A percentile compares a stretch with the other conserved stretches of the same genome.
These are phyloP conservation scores for Chenopodium suecicum DNA, from an alignment of 148 eudicot genomes.

Conservation along the genomic window DNA sequence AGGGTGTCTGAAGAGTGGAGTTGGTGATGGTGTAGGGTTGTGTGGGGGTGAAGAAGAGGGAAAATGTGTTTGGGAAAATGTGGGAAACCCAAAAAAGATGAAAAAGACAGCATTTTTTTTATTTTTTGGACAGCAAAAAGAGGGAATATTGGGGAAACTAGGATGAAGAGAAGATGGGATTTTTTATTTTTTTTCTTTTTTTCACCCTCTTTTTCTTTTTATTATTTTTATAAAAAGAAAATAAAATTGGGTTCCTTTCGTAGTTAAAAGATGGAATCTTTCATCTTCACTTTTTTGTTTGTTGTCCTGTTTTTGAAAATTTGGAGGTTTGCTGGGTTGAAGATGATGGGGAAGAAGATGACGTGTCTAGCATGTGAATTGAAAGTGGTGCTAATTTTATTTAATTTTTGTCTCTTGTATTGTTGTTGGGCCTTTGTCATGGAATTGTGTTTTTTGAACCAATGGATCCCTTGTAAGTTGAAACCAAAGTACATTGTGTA, in stretches of 20 bases:
- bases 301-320: constrained; percentile 11
- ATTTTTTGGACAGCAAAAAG: constrained; percentile 25
- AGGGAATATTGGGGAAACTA: constrained; percentile 23
- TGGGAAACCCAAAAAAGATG: constrained; percentile 26
- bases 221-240: background rate
- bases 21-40: constrained; percentile 24
- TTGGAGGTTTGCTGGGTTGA: constrained; percentile 21
- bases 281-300: constrained; percentile 13
- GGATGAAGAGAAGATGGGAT: constrained; percentile 18
- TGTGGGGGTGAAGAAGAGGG: constrained; percentile 6
- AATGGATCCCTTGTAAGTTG: no score
- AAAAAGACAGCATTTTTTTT: constrained; percentile 24
- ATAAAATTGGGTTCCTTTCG: background rate
- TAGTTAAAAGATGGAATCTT: constrained; percentile 45
- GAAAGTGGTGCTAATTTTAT: background rate
- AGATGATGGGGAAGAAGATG: constrained; percentile 21
- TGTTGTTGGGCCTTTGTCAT: constrained; percentile 21
- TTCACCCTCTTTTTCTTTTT: background rate
- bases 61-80: constrained; percentile 29
- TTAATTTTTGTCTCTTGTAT: constrained; percentile 11
- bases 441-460: background rate
- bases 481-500: no score
- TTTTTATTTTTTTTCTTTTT: background rate
- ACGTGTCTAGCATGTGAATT: constrained; percentile 31
- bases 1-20: constrained; percentile 26